Evolutionary conservation across 306 rosid species (phyloP).

Genomic region (Rosa persica): DNA sequence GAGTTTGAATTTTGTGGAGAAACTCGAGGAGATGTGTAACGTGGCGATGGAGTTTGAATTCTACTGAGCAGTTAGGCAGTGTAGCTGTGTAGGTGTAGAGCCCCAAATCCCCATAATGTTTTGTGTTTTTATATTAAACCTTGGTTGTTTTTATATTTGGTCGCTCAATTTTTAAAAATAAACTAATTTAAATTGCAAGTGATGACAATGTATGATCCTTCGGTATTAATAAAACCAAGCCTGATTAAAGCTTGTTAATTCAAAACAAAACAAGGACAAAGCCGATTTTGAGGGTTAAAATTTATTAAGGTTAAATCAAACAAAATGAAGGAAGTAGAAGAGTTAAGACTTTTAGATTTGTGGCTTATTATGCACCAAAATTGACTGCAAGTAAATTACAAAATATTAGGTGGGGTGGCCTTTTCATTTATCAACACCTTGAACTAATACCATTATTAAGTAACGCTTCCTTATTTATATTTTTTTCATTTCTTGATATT

Average conservation of each 20-base stretch:
- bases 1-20: slow-evolving; percentile 29
- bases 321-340: not conserved
- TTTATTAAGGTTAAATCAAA: not conserved
- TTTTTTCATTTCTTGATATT: too few species aligned
- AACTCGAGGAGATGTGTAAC: slow-evolving; percentile 39
- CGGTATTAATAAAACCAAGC: not conserved
- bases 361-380: not conserved
- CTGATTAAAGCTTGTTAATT: not conserved
- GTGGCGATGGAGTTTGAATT: slow-evolving; percentile 42
- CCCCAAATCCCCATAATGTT: not conserved
- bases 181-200: not conserved
- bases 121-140: not conserved
- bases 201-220: not conserved
- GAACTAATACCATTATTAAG: not conserved
- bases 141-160: not conserved
- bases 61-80: slow-evolving; percentile 3
- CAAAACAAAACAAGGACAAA: not conserved
- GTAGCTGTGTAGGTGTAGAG: not conserved
- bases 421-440: not conserved
- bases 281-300: not conserved
- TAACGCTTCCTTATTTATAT: not conserved
- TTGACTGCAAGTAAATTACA: not conserved
- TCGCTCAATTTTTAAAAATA: not conserved
- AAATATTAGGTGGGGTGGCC: not conserved
- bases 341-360: not conserved